A percentile compares a stretch with the other conserved stretches of the same genome.
These are phyloP conservation scores for Hemisphaericaspora xylanilytica DNA, from an alignment of 1,139 yeast genomes.

Conservation along the genomic window DNA sequence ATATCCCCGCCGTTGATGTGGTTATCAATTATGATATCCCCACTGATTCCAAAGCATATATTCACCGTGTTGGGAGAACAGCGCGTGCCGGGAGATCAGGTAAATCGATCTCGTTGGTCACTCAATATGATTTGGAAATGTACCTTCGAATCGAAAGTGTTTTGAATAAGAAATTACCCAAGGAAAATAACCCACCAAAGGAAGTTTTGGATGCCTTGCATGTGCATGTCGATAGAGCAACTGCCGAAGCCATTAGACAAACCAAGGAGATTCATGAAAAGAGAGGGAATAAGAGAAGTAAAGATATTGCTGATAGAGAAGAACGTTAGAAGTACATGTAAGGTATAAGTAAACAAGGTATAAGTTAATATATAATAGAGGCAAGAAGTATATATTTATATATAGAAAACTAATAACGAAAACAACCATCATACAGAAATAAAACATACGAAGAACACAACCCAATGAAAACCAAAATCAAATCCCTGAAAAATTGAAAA, in stretches of 20 bases:
- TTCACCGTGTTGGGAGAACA: slow-evolving; percentile 96
- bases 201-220: slow-evolving; percentile 77
- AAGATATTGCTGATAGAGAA: slow-evolving; percentile 49
- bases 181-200: slow-evolving; percentile 72
- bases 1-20: slow-evolving; percentile 90
- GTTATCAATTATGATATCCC: slow-evolving; percentile 95
- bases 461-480: not conserved
- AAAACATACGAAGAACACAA: not conserved
- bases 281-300: slow-evolving; percentile 30
- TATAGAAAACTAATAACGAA: not conserved
- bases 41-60: slow-evolving; percentile 96
- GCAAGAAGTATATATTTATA: not conserved
- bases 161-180: slow-evolving; percentile 74
- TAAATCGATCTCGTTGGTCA: slow-evolving; percentile 83
- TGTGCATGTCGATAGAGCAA: slow-evolving; percentile 87
- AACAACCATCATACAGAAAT: slow-evolving; percentile 1
- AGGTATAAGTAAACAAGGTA: too few species aligned
- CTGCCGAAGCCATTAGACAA: slow-evolving; percentile 84
- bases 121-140: slow-evolving; percentile 91
- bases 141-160: slow-evolving; percentile 87
- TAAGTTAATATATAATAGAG: not conserved
- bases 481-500: slow-evolving; percentile 1
- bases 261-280: slow-evolving; percentile 69
- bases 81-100: slow-evolving; percentile 98
- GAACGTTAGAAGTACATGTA: too few species aligned